Evolutionary conservation across 495 filamentous ascomycete species (phyloP), one percentile per base, ranked within the genome.

Genomic region (Xylaria nigripes): DNA sequence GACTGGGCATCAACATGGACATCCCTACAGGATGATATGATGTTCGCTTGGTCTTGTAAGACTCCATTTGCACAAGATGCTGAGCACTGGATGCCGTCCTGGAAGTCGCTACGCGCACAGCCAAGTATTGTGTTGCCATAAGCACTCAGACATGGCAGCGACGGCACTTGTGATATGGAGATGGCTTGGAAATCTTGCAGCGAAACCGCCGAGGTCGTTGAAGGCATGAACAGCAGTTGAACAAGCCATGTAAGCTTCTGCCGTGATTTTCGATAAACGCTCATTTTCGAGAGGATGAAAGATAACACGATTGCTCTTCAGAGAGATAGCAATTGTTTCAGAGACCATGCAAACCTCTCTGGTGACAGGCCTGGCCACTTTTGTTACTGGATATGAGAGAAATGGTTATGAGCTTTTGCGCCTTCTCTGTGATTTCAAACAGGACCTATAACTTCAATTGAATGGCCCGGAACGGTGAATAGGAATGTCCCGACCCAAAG

Each of bases 111-210:
- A 16, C 48, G 57, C 6, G 55, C 49, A 58, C 72, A 76, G 43
- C 64, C 61, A 6, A 50, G 18, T 29, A 76, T 68, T 0, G 53
- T 56, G 21, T 48, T 38, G 50, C 69, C 68, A 56, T 76, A 76
- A 40, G 70, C 68, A 13, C 68, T 48, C 18, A 71, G 68, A 47
- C 72, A 76, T 15, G 48, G 45, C 6, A 55, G 5, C 32, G 69
- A 62, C 0, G 70, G 65, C 44, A 73, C 61, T 8, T 60, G 53
- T 7, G 62, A 46, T 16, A 70, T 70, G 12, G 64, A 67, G 53
- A 76, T 69, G 51, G 61, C 32, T 30, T 73, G 67, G 47, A 73
- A 70, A 38, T 66, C 58, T 55, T 66, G 64, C 34, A 76, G 51
- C 19, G 66, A 66, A 24, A 76, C 57, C 34, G 70, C 69, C 32